Evolutionary conservation across 2,329 filamentous ascomycete species (phyloP), one percentile per base, ranked within the genome.

Genomic region (Sporothrix pseudoabietina): DNA sequence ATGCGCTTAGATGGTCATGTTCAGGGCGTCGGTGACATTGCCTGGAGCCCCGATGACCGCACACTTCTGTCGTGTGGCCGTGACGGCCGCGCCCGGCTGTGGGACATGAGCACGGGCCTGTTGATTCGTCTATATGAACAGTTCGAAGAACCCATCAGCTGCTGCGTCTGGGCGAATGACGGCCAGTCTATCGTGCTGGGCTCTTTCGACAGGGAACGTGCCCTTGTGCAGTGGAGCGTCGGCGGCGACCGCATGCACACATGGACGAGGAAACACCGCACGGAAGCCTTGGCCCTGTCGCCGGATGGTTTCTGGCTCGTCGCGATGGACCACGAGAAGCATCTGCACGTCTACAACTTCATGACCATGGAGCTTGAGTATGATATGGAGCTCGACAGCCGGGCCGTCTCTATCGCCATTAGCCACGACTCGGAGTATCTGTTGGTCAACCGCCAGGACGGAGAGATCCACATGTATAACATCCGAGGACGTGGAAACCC

Each of bases 1-100:
- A 87, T 90, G 72, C 85, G 82, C 63, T 83, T 97, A 10, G 83
- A 84, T 4, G 89, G 91, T 4, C 93, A 97, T 77, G 85, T 88
- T 1, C 84, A 83, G 2, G 91, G 92, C 0, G 91, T 98, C 14
- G 91, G 92, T 26, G 94, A 94, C 78, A 83, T 97, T 4, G 87
- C 93, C 1, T 99, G 96, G 93, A 98, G 94, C 79, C 96, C 94
- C 5, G 94, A 99, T 80, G 93, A 97, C 82, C 87, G 87, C 0
- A 93, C 93, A 82, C 85, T 99, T 47, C 89, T 98, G 54, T 95
- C 92, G 19, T 98, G 95, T 80, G 92, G 89, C 19, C 87, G 89
- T 76, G 93, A 97, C 78, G 88, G 87, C 63, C 87, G 87, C 75
- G 94, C 93, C 0, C 87, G 91, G 49, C 82, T 97, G 75, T 97